Percentiles rank a stretch among this genome's conserved stretches.
Conservation (phyloP, 345 rosid species). For the Rhodamnia rubescens region DNA sequence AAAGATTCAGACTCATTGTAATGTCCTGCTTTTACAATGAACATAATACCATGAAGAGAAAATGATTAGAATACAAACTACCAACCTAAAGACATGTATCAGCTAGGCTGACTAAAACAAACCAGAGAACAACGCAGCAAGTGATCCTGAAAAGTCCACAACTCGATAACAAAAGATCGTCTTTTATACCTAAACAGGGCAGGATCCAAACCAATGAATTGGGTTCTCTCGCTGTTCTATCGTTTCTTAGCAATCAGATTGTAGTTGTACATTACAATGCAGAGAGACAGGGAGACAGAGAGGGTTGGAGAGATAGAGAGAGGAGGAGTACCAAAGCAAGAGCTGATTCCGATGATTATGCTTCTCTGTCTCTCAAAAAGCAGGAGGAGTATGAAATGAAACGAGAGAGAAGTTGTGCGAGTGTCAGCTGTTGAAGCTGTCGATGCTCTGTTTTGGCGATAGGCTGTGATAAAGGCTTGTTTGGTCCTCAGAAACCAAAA, state of each 20-base stretch:
- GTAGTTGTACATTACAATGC: background rate
- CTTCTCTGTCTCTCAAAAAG: background rate
- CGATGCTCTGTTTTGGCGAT: slow-evolving; percentile 2
- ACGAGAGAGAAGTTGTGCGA: background rate
- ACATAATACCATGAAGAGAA: background rate
- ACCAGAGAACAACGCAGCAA: background rate
- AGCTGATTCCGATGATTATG: slow-evolving; percentile 6
- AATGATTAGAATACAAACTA: background rate
- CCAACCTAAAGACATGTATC: background rate
- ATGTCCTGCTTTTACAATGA: background rate
- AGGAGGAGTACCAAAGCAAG: slow-evolving; percentile 19
- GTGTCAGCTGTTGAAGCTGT: background rate
- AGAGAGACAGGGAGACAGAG: background rate
- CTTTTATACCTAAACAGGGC: background rate
- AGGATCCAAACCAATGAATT: background rate
- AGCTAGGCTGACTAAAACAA: background rate
- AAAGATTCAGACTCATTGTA: background rate
- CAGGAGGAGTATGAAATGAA: background rate
- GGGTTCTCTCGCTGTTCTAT: background rate
- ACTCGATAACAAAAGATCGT: background rate
- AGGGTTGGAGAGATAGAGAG: background rate
- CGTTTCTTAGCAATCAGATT: background rate
- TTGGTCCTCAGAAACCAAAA: slow-evolving; percentile 43
- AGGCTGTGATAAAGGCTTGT: slow-evolving; percentile 47
- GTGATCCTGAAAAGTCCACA: background rate